Evolutionary conservation across 78 protist genomes (phyloP).

Genomic region (Dictyostelium brefeldianum): DNA sequence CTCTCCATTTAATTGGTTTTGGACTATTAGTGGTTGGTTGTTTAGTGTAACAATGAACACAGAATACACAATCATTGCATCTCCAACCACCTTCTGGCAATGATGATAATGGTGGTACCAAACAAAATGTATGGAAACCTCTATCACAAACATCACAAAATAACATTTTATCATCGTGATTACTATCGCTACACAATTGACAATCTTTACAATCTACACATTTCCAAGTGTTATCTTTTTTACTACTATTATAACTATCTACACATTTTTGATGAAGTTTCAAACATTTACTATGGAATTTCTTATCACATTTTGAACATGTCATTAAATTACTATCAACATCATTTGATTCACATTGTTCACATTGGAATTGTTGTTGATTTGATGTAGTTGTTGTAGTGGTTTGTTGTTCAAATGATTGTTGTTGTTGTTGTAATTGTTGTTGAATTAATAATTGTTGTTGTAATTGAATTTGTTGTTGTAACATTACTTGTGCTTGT

Average conservation of each 20-base stretch:
- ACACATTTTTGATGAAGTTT: constrained; percentile 11
- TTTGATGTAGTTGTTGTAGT: not conserved
- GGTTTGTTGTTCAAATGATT: not conserved
- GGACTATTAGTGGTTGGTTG: not conserved
- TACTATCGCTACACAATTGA: constrained; percentile 70
- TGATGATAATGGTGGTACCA: constrained; percentile 35
- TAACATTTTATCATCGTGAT: constrained; percentile 60
- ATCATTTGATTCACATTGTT: constrained; percentile 10
- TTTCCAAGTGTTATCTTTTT: constrained; percentile 14
- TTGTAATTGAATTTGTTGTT: not conserved
- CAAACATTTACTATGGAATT: constrained; percentile 39
- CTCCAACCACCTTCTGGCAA: constrained; percentile 82
- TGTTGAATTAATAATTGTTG: not conserved
- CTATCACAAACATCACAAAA: constrained; percentile 83
- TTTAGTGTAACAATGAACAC: constrained; percentile 59
- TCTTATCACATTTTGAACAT: constrained; percentile 19
- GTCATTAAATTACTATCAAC: not conserved
- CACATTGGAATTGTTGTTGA: constrained; percentile 24
- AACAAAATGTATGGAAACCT: constrained; percentile 82
- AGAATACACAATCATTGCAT: constrained; percentile 53
- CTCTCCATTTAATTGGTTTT: constrained; percentile 23
- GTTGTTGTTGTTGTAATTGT: not conserved
- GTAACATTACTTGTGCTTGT: not conserved
- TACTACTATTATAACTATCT: constrained; percentile 21
- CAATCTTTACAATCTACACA: constrained; percentile 82